These are phyloP conservation scores for Urtica urens DNA, from an alignment of 306 rosid species.

Conservation along the genomic window DNA sequence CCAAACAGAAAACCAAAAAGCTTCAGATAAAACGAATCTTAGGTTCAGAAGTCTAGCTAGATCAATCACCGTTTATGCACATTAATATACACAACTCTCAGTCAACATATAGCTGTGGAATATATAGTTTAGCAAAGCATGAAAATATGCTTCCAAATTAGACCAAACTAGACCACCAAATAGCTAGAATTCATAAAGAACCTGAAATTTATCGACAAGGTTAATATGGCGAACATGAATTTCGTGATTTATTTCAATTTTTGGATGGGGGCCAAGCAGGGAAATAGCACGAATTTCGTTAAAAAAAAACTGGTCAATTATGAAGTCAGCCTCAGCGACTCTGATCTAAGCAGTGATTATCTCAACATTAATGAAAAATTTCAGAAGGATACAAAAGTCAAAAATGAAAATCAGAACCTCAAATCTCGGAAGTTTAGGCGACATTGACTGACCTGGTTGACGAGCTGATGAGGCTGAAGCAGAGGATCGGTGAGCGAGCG, in stretches of 20 bases:
- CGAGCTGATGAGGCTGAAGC: slow-evolving; percentile 86
- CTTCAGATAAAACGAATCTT: not conserved
- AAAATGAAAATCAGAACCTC: not conserved
- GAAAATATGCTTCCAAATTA: too few species aligned
- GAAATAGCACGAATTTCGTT: not conserved
- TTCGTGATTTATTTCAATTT: not conserved
- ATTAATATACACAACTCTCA: too few species aligned
- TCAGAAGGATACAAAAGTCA: not conserved
- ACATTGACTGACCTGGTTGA: slow-evolving; percentile 62
- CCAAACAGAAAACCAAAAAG: slow-evolving; percentile 7
- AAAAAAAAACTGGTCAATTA: not conserved
- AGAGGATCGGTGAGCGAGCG: slow-evolving; percentile 84
- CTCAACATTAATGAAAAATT: not conserved
- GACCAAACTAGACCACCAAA: too few species aligned
- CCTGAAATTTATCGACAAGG: too few species aligned
- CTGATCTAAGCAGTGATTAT: not conserved
- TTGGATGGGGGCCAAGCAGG: not conserved
- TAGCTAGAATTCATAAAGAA: too few species aligned
- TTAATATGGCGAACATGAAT: too few species aligned
- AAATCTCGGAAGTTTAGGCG: not conserved
- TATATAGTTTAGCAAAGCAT: too few species aligned
- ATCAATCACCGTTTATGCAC: too few species aligned
- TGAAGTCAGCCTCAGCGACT: slow-evolving; percentile 1
- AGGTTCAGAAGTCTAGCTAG: too few species aligned
- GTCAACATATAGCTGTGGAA: too few species aligned